Conservation (phyloP, 306 rosid genomes). For the Castanospermum australe region DNA sequence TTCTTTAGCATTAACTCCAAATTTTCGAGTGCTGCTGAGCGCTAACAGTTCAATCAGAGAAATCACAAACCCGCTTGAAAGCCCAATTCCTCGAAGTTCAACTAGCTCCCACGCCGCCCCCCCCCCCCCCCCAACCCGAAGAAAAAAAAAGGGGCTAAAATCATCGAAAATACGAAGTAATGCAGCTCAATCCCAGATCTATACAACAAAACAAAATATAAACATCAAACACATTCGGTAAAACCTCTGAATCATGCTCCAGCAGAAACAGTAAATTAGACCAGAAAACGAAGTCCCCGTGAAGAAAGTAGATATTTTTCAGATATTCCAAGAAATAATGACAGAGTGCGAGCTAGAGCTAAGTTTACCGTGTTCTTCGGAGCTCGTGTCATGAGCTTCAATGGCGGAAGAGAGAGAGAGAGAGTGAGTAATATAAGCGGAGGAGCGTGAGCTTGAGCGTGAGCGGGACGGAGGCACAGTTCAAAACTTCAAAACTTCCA, state of each 20-base stretch:
- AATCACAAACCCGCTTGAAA: neutral
- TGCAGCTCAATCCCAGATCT: slow-evolving; percentile 15
- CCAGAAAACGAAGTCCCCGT: neutral
- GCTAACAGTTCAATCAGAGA: neutral
- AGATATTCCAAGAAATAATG: no score
- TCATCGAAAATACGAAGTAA: neutral
- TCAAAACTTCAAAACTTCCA: slow-evolving; percentile 54
- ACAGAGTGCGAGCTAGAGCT: slow-evolving; percentile 14
- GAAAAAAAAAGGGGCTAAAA: neutral
- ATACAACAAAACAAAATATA: neutral
- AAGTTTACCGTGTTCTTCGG: slow-evolving; percentile 38
- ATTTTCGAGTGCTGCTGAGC: neutral
- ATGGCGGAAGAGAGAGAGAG: neutral
- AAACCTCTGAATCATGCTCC: neutral
- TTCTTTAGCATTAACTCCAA: neutral
- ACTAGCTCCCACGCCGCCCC: no score
- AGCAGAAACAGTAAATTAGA: neutral
- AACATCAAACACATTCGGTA: neutral
- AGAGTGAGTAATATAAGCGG: slow-evolving; percentile 24
- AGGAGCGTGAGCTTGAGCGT: slow-evolving; percentile 32
- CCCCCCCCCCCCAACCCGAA: neutral
- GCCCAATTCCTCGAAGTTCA: neutral
- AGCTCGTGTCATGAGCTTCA: slow-evolving; percentile 41
- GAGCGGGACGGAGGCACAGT: slow-evolving; percentile 68
- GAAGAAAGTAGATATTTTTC: neutral